Percentiles rank a stretch among this genome's conserved stretches.
Evolutionary conservation across 352 stramenopile species (phyloP).

Genomic region (Discostella stelligera): DNA sequence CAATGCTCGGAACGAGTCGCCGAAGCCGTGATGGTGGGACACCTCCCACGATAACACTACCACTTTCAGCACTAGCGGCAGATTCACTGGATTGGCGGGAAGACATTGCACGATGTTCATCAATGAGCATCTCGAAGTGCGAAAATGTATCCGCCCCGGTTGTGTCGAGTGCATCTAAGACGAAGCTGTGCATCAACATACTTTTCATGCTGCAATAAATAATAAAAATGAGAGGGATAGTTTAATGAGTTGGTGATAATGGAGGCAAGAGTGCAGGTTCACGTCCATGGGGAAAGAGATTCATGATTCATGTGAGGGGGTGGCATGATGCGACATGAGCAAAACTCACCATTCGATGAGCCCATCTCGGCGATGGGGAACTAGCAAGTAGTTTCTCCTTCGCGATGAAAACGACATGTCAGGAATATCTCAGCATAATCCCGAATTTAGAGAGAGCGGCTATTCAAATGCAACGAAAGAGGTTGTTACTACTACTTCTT

Average conservation of each 20-base stretch:
- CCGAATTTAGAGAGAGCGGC: not conserved
- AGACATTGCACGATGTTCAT: slow-evolving; percentile 74
- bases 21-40: slow-evolving; percentile 53
- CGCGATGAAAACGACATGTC: slow-evolving; percentile 81
- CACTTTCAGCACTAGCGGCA: not conserved
- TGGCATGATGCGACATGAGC: not conserved
- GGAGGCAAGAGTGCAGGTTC: not conserved
- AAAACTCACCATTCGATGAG: slow-evolving; percentile 81
- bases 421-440: not conserved
- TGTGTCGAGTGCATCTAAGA: slow-evolving; percentile 79
- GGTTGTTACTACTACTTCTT: too few species aligned
- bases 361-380: slow-evolving; percentile 78
- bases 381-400: slow-evolving; percentile 82
- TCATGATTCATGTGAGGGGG: not conserved
- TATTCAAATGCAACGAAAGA: not conserved
- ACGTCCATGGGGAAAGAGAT: slow-evolving; percentile 1
- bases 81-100: slow-evolving; percentile 12
- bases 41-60: not conserved
- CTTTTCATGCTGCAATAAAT: slow-evolving; percentile 76
- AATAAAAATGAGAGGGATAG: not conserved
- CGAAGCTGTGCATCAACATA: slow-evolving; percentile 83
- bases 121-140: slow-evolving; percentile 84
- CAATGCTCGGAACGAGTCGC: slow-evolving; percentile 77
- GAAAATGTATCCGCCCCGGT: slow-evolving; percentile 80
- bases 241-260: not conserved